A percentile compares a stretch with the other conserved stretches of the same genome.
phyloP scores from a whole-genome alignment of 1,284 basidiomycete genomes.

The Moesziomyces parantarcticus region DNA sequence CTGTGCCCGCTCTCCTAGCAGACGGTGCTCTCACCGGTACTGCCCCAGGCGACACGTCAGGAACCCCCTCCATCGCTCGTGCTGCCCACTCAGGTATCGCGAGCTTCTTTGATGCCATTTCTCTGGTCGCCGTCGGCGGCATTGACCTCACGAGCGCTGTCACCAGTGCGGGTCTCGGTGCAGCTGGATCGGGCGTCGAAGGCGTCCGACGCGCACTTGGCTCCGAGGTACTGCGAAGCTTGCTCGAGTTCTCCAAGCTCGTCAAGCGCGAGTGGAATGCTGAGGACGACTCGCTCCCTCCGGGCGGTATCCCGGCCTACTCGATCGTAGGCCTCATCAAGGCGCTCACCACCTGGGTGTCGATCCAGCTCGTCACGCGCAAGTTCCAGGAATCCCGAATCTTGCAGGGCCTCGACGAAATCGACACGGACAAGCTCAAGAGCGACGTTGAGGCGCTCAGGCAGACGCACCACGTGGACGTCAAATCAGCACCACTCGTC shows the following conservation, averaged over 20 bases:
- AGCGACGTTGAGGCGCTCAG: slow-evolving; percentile 28
- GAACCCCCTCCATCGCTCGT: slow-evolving; percentile 26
- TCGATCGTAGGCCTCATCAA: slow-evolving; percentile 53
- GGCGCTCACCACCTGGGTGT: slow-evolving; percentile 59
- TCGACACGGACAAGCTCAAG: slow-evolving; percentile 41
- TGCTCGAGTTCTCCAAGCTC: slow-evolving; percentile 51
- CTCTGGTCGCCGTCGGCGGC: slow-evolving; percentile 53
- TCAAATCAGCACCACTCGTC: slow-evolving; percentile 9
- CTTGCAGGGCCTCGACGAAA: slow-evolving; percentile 42
- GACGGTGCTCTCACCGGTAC: slow-evolving; percentile 53
- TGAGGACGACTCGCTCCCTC: slow-evolving; percentile 52
- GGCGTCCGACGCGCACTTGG: slow-evolving; percentile 50
- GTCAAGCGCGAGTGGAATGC: slow-evolving; percentile 61
- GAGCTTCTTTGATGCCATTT: slow-evolving; percentile 56
- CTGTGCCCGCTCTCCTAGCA: slow-evolving; percentile 48
- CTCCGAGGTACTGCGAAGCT: slow-evolving; percentile 51
- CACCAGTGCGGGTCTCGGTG: slow-evolving; percentile 54
- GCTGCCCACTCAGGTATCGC: slow-evolving; percentile 55
- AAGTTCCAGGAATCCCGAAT: slow-evolving; percentile 48
- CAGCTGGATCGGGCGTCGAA: slow-evolving; percentile 53
- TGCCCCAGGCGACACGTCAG: slow-evolving; percentile 30
- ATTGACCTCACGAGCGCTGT: slow-evolving; percentile 59
- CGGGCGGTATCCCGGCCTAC: slow-evolving; percentile 60
- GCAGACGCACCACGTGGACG: slow-evolving; percentile 30
- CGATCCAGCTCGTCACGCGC: slow-evolving; percentile 59